Conservation (phyloP, 768 basidiomycete genomes). For the Rhodotorula paludigena region DNA sequence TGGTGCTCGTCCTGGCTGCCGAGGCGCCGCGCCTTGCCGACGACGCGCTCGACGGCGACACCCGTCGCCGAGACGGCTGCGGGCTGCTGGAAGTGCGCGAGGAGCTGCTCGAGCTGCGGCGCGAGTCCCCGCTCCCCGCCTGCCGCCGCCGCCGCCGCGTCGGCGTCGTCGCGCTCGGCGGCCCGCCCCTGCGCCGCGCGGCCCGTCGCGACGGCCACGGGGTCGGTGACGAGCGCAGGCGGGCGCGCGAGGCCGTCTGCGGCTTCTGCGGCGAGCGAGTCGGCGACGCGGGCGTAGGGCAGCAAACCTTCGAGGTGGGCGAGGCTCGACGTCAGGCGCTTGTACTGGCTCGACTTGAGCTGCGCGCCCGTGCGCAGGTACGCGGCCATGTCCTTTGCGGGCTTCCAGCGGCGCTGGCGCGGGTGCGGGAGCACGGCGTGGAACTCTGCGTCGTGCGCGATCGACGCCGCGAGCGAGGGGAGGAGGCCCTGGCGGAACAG, state of each 20-base stretch:
- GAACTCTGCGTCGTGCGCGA: constrained; percentile 23
- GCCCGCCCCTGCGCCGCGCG: not conserved
- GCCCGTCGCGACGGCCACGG: constrained; percentile 27
- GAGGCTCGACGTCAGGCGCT: constrained; percentile 29
- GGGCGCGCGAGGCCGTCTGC: not conserved
- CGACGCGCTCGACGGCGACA: constrained; percentile 28
- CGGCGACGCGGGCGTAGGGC: constrained; percentile 32
- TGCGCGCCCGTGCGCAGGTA: constrained; percentile 32
- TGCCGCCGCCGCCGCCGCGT: not conserved
- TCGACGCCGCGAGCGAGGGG: constrained; percentile 25
- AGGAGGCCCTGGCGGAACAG: constrained; percentile 38
- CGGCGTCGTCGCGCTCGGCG: not conserved
- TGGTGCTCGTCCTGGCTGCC: constrained; percentile 67
- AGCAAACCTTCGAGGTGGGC: constrained; percentile 30
- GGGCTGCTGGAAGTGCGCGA: constrained; percentile 21
- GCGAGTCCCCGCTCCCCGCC: constrained; percentile 3
- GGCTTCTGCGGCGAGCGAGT: constrained; percentile 3
- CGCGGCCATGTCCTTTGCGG: constrained; percentile 30
- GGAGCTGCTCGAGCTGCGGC: constrained; percentile 23
- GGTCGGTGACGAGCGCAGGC: constrained; percentile 31
- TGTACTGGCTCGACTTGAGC: constrained; percentile 32
- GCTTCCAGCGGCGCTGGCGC: constrained; percentile 23
- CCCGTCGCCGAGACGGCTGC: constrained; percentile 23
- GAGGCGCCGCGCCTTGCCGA: constrained; percentile 57
- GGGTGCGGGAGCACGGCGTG: constrained; percentile 29